Base-by-base conservation (phyloP, 768 basidiomycete species). In the Suillus subaureus region DNA sequence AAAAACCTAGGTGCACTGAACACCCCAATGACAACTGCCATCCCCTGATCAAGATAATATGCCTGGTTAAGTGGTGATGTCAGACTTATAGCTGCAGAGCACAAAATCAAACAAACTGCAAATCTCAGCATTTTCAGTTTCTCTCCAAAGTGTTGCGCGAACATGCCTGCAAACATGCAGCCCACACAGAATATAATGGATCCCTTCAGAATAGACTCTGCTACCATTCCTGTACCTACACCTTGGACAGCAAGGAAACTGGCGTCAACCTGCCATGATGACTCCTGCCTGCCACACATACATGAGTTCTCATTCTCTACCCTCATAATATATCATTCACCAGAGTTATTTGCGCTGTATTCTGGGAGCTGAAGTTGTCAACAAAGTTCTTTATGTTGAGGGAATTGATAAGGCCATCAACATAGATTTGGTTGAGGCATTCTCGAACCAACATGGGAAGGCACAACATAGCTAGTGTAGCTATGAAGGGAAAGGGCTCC, bases 111-210 rank as follows among this genome's bases (percentile, higher is more conserved):
- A 51, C 61, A 21, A 1, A 61, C 61, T 18, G 3, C 39, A 47
- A 61, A 61, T 61, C 28, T 33, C 13, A 61, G 42, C 6, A 15
- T 13, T 40, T 35, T 61, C 43, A 61, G 0, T 47, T 33, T 47
- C 42, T 23, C 47, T 47, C 61, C 43, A 61, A 61, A 61, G 43
- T 61, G 61, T 23, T 61, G 61, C 11, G 37, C 42, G 16, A 62
- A 33, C 31, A 62, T 62, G 18, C 61, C 61, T 35, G 42, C 0
- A 13, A 62, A 49, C 15, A 62, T 35, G 28, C 61, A 62, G 9
- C 61, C 61, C 11, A 49, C 45, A 49, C 40, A 42, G 23, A 62
- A 62, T 2, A 62, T 47, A n/a, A 62, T 42, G 43, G 61, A 62
- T 33, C 45, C 33, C 42, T 42, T 49, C 1, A 42, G 13, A 0